Evolutionary conservation across 2,329 filamentous ascomycete genomes (phyloP).

Genomic region (Didymella sp.): DNA sequence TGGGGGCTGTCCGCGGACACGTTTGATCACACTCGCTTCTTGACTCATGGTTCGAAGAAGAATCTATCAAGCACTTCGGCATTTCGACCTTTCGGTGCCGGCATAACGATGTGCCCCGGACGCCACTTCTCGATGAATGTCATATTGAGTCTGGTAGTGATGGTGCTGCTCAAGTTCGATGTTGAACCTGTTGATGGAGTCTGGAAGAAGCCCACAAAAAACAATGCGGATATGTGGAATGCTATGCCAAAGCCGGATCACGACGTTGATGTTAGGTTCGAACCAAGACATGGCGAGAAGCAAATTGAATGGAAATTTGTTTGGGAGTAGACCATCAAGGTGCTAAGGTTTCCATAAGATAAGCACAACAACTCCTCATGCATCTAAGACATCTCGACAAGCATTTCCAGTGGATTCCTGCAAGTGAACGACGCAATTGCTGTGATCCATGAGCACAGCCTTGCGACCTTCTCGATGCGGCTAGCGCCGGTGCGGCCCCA

Average conservation of each 20-base stretch:
- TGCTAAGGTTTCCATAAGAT: neutral
- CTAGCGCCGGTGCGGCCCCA: neutral
- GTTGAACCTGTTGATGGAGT: conserved; percentile 28
- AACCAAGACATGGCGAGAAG: conserved; percentile 7
- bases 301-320: conserved; percentile 31
- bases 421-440: conserved; percentile 1
- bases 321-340: conserved; percentile 18
- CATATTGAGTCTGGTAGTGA: conserved; percentile 42
- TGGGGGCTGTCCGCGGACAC: conserved; percentile 44
- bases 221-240: conserved; percentile 41
- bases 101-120: conserved; percentile 48
- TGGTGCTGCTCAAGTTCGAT: conserved; percentile 47
- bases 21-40: conserved; percentile 49
- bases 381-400: neutral
- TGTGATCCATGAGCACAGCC: neutral
- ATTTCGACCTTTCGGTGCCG: conserved; percentile 48
- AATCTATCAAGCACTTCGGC: conserved; percentile 34
- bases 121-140: conserved; percentile 49
- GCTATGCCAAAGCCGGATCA: conserved; percentile 43
- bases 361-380: neutral
- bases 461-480: conserved; percentile 1
- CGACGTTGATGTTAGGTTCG: conserved; percentile 31
- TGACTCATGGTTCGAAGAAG: conserved; percentile 16
- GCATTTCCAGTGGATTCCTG: neutral
- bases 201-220: conserved; percentile 34